Conservation (phyloP, 1,139 yeast genomes). For the Pichia sp. region DNA sequence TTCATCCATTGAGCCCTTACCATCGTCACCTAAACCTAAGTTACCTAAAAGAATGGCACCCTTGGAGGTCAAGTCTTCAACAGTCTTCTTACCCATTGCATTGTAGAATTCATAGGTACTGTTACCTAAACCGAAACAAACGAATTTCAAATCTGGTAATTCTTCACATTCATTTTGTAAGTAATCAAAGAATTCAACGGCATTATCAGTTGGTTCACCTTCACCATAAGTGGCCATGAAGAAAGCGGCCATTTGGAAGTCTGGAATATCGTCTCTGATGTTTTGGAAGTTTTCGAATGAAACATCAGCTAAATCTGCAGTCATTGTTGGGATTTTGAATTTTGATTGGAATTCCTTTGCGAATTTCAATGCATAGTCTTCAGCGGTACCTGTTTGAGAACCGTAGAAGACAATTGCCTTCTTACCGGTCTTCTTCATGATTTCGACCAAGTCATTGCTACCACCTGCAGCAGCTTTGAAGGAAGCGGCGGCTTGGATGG, state of each 20-base stretch:
- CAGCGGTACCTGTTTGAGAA: constrained; percentile 99
- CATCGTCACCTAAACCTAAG: constrained; percentile 93
- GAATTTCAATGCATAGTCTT: constrained; percentile 89
- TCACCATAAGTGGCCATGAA: constrained; percentile 95
- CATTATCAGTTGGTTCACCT: constrained; percentile 97
- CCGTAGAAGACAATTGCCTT: constrained; percentile 83
- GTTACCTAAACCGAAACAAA: constrained; percentile 90
- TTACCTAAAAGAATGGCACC: constrained; percentile 74
- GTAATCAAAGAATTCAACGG: constrained; percentile 67
- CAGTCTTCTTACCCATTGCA: constrained; percentile 69
- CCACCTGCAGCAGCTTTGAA: constrained; percentile 15
- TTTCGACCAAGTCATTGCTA: constrained; percentile 64
- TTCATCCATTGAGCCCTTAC: constrained; percentile 92
- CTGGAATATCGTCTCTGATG: constrained; percentile 43
- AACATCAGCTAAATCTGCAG: constrained; percentile 81
- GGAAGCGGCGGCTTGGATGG: constrained; percentile 34
- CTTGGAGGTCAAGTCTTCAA: constrained; percentile 48
- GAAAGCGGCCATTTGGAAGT: constrained; percentile 56
- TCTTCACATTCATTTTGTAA: constrained; percentile 59
- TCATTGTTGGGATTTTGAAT: constrained; percentile 81
- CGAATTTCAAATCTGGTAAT: constrained; percentile 61
- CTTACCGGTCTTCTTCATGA: constrained; percentile 62
- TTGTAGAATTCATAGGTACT: constrained; percentile 91
- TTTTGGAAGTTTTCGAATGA: constrained; percentile 76
- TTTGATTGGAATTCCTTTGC: constrained; percentile 84